Evolutionary conservation across 2,329 filamentous ascomycete species (phyloP), one percentile per base, ranked within the genome.

Genomic region (Biscogniauxia sp.): DNA sequence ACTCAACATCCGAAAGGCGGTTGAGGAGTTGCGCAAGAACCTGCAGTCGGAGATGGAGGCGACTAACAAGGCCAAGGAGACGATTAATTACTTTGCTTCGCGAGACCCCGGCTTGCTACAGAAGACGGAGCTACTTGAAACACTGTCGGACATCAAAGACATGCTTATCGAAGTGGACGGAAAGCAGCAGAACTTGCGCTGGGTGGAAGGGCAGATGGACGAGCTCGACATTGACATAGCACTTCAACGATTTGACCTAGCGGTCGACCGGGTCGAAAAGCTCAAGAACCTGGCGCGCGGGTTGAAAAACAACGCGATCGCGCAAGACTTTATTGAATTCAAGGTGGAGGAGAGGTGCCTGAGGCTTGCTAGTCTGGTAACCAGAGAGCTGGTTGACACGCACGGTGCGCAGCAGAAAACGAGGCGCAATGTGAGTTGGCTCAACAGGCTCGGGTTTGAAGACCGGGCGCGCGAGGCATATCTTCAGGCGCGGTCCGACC

Each of bases 201-300:
- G 92, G 92, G 92, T 99, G 0, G 95, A 99, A 74, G 87, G 88
- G 56, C 92, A 98, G 76, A 91, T 99, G 75, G 95, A 99, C 72
- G 92, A 96, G 71, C 85, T 99, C 5, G 95, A 99, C 71, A 98
- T 98, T 69, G 90, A 96, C 69, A 93, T 99, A 70, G 94, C 95
- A 0, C 82, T 97, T 55, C 94, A 98, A 73, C 85, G 86, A 51
- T 95, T 97, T 66, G 93, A 97, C 69, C 85, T 88, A 20, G 91
- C 95, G 0, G 95, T 98, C 0, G 82, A 84, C 5, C 86, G 89
- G 28, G 90, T 97, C 1, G 95, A 98, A 75, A 92, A 91, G 70
- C 82, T 99, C 49, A 90, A 93, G 68, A 85, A 84, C 52, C 82
- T 98, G 23, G 90, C 91, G 0, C 87, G 89, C 63, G 87, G 89